Conservation (phyloP, 2,329 filamentous ascomycete genomes). For the Verticillium alfalfae region DNA sequence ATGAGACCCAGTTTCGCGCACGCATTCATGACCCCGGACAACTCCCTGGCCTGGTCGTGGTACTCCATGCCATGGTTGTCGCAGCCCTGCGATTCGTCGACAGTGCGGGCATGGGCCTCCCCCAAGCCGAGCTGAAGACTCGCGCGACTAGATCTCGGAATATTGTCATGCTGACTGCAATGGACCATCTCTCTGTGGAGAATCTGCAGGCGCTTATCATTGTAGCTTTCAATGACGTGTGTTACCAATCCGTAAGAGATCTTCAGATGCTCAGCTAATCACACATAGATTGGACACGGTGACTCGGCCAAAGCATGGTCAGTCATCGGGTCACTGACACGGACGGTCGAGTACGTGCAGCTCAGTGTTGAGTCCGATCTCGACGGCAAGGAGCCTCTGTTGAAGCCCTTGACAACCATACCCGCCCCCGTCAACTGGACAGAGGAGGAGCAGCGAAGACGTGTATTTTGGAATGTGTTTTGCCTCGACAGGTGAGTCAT, state of each 20-base stretch:
- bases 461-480: constrained; percentile 27
- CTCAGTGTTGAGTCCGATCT: constrained; percentile 12
- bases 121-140: neutral
- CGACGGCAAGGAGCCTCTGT: constrained; percentile 7
- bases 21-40: constrained; percentile 18
- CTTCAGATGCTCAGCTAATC: neutral
- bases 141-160: constrained; percentile 8
- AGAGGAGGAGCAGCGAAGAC: constrained; percentile 22
- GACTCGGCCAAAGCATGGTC: constrained; percentile 13
- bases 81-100: constrained; percentile 18
- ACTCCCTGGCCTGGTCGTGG: constrained; percentile 18
- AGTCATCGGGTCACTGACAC: constrained; percentile 10
- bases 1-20: constrained; percentile 21
- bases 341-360: constrained; percentile 12
- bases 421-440: constrained; percentile 22
- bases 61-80: constrained; percentile 29
- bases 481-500: constrained; percentile 20
- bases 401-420: constrained; percentile 19
- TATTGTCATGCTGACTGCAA: constrained; percentile 21
- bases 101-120: constrained; percentile 10
- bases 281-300: constrained; percentile 11
- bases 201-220: constrained; percentile 30
- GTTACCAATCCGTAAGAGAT: neutral
- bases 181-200: constrained; percentile 27
- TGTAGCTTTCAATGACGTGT: constrained; percentile 28